Conservation (phyloP, 768 basidiomycete species). For the Psilocybe cyanescens region DNA sequence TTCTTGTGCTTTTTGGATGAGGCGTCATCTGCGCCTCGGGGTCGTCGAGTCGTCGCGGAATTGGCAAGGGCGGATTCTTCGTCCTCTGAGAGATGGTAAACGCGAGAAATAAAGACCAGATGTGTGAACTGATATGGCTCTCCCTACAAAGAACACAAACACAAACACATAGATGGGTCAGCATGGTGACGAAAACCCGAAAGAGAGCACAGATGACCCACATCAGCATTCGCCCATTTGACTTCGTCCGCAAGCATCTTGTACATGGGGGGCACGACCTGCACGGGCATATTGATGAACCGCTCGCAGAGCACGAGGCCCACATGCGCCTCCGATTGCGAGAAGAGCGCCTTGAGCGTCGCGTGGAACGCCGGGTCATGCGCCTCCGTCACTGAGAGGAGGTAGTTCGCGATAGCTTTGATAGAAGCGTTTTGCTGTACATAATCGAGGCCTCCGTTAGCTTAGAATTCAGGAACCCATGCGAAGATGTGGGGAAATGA, state of each 20-base stretch:
- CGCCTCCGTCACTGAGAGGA: slow-evolving; percentile 61
- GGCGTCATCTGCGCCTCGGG: slow-evolving; percentile 18
- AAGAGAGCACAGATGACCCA: slow-evolving; percentile 34
- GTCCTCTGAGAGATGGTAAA: slow-evolving; percentile 71
- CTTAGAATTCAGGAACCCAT: not conserved
- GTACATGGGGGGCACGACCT: slow-evolving; percentile 92
- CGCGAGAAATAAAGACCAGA: slow-evolving; percentile 76
- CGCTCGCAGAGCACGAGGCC: slow-evolving; percentile 89
- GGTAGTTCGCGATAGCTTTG: slow-evolving; percentile 70
- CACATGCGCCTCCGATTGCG: slow-evolving; percentile 57
- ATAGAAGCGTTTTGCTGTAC: slow-evolving; percentile 71
- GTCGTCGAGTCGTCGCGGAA: slow-evolving; percentile 33
- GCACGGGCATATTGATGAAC: slow-evolving; percentile 94
- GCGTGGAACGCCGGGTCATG: slow-evolving; percentile 52
- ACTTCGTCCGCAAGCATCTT: slow-evolving; percentile 86
- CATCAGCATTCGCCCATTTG: slow-evolving; percentile 69
- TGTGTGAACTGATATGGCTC: slow-evolving; percentile 76
- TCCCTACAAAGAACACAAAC: slow-evolving; percentile 33
- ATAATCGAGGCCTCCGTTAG: slow-evolving; percentile 1
- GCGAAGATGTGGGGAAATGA: not conserved
- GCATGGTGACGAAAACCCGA: not conserved
- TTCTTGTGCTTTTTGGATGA: slow-evolving; percentile 48
- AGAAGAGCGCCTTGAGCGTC: slow-evolving; percentile 58
- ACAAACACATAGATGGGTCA: not conserved
- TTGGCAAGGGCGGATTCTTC: slow-evolving; percentile 64